These are phyloP conservation scores for Alternaria arbusti DNA, from an alignment of 2,329 filamentous ascomycete species.

Conservation along the genomic window DNA sequence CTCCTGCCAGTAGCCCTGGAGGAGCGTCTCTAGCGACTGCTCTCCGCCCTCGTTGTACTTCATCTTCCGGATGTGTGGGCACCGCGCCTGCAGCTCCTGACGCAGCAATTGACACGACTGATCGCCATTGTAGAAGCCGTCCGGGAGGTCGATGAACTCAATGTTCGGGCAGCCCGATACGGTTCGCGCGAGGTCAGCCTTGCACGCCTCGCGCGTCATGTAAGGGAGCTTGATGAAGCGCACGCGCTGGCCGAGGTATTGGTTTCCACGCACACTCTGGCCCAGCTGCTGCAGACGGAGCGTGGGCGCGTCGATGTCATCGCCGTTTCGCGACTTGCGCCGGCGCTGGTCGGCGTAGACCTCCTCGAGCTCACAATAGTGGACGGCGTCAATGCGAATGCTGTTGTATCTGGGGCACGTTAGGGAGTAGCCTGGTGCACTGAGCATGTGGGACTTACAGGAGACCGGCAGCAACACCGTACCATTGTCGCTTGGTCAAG, in stretches of 20 bases:
- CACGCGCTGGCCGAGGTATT: constrained; percentile 72
- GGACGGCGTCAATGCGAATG: constrained; percentile 90
- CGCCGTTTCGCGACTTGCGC: constrained; percentile 66
- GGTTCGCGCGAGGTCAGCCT: constrained; percentile 82
- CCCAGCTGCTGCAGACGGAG: constrained; percentile 79
- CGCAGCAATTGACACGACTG: constrained; percentile 75
- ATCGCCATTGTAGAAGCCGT: constrained; percentile 86
- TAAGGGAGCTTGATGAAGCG: constrained; percentile 88
- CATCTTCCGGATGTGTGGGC: constrained; percentile 87
- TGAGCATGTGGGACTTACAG: constrained; percentile 62
- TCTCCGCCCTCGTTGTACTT: constrained; percentile 81
- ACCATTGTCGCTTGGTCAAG: constrained; percentile 77
- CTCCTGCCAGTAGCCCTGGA: constrained; percentile 70
- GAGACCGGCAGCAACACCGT: constrained; percentile 59
- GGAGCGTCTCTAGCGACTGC: constrained; percentile 73
- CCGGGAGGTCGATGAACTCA: constrained; percentile 87
- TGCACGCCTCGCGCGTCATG: constrained; percentile 89
- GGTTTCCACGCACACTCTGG: constrained; percentile 80
- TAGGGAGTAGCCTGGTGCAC: neutral
- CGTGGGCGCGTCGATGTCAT: constrained; percentile 79
- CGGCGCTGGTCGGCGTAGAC: constrained; percentile 75
- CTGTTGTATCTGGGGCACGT: constrained; percentile 72
- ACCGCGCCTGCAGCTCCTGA: constrained; percentile 83
- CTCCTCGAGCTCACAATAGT: constrained; percentile 90
- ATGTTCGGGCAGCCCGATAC: constrained; percentile 85